Conservation (phyloP, 2,329 filamentous ascomycete genomes). For the Lasiodiplodia sp. region DNA sequence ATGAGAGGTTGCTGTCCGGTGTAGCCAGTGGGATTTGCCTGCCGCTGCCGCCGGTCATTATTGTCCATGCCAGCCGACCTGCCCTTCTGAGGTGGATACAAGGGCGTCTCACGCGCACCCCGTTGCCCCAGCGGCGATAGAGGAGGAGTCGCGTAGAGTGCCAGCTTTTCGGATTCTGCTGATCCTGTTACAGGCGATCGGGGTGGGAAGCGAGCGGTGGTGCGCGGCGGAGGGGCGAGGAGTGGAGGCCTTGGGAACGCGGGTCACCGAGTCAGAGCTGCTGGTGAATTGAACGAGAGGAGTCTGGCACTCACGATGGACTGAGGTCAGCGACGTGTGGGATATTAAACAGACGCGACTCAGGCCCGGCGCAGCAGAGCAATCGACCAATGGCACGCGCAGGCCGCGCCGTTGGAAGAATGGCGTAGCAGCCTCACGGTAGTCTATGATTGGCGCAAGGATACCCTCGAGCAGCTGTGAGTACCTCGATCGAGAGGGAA, state of each 20-base stretch:
- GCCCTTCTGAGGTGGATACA: conserved; percentile 61
- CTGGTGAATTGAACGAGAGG: conserved; percentile 31
- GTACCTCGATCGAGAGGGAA: conserved; percentile 35
- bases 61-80: conserved; percentile 77
- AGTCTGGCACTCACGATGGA: conserved; percentile 39
- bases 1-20: conserved; percentile 60
- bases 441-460: conserved; percentile 42
- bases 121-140: conserved; percentile 71
- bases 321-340: conserved; percentile 40
- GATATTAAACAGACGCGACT: conserved; percentile 44
- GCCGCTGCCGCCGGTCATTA: conserved; percentile 74
- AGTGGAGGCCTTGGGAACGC: conserved; percentile 20
- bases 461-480: conserved; percentile 47
- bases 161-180: conserved; percentile 65
- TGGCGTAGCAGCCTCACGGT: conserved; percentile 46
- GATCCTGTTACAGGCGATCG: conserved; percentile 25
- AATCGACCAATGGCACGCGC: conserved; percentile 41
- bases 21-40: conserved; percentile 75
- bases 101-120: conserved; percentile 64
- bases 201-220: conserved; percentile 28
- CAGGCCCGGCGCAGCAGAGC: conserved; percentile 43
- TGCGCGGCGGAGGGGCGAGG: conserved; percentile 23
- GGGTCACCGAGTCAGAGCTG: conserved; percentile 31
- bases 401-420: conserved; percentile 38
- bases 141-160: conserved; percentile 67